Evolutionary conservation across 768 basidiomycete genomes (phyloP).

Genomic region (Suillus variegatus): DNA sequence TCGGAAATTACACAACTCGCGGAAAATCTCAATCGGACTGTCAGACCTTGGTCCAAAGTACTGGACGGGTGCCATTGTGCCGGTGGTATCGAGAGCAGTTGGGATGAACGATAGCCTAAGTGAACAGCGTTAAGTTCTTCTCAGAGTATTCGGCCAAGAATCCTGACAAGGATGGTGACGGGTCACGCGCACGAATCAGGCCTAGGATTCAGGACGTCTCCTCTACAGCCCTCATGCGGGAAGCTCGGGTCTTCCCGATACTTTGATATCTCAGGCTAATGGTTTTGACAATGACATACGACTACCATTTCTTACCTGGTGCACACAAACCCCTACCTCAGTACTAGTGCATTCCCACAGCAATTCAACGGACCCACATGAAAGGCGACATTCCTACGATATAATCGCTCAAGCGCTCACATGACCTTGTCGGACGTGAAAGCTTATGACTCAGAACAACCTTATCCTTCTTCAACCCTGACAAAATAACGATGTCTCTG

Average conservation of each 20-base stretch:
- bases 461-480: not conserved
- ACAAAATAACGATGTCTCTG: not conserved
- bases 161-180: not conserved
- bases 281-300: not conserved
- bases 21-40: too few relatives aligned
- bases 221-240: not conserved
- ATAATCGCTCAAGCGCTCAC: too few relatives aligned
- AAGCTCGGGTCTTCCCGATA: not conserved
- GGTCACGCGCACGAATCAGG: not conserved
- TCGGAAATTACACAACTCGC: not conserved
- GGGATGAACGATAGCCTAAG: too few relatives aligned
- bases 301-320: not conserved
- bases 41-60: not conserved
- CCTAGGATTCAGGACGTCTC: not conserved
- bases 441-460: not conserved
- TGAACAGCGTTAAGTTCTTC: not conserved
- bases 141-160: not conserved
- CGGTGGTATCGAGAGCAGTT: not conserved
- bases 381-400: too few relatives aligned
- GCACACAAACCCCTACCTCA: not conserved
- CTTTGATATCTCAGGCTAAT: not conserved
- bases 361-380: not conserved
- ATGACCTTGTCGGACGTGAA: not conserved
- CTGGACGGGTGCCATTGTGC: not conserved
- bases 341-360: not conserved